Percentiles rank a stretch among this genome's conserved stretches.
These are phyloP conservation scores for Bocquillonia castaneifolia DNA, from an alignment of 441 rosid species.

Conservation along the genomic window DNA sequence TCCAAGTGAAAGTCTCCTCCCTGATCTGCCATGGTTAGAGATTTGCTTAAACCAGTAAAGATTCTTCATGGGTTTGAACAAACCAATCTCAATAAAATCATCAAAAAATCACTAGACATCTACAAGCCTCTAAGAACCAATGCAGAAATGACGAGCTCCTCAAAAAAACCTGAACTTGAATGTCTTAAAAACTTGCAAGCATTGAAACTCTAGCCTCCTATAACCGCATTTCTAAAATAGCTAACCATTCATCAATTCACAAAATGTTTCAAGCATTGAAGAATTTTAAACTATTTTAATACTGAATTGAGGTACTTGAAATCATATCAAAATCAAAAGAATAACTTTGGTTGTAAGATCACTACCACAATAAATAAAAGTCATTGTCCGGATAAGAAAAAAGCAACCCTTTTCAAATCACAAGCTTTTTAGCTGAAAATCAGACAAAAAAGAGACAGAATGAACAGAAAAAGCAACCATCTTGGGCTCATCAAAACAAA, in stretches of 20 bases:
- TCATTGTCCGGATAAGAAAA: conserved; percentile 8
- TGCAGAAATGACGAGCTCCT: conserved; percentile 8
- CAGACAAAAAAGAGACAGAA: conserved; percentile 21
- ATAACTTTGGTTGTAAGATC: background rate
- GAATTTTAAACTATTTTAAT: conserved; percentile 7
- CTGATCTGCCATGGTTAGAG: conserved; percentile 46
- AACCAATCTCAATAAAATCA: conserved; percentile 27
- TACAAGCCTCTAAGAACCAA: conserved; percentile 18
- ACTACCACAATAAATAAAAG: conserved; percentile 1
- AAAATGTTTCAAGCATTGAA: background rate
- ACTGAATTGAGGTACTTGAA: conserved; percentile 1
- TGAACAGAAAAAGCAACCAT: conserved; percentile 14
- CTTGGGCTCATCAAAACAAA: conserved; percentile 13
- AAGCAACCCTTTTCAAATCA: conserved; percentile 23
- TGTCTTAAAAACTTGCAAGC: conserved; percentile 22
- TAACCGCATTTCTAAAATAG: conserved; percentile 32
- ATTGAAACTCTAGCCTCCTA: conserved; percentile 13
- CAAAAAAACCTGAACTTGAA: conserved; percentile 12
- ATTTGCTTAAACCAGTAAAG: conserved; percentile 55
- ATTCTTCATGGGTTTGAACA: conserved; percentile 48
- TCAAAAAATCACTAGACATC: conserved; percentile 26
- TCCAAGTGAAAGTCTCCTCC: conserved; percentile 58
- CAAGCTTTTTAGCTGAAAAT: conserved; percentile 17
- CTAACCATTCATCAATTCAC: background rate
- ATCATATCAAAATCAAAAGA: conserved; percentile 5